Evolutionary conservation across 768 basidiomycete species (phyloP), one percentile per base, ranked within the genome.

Genomic region (Austroboletus festivus): DNA sequence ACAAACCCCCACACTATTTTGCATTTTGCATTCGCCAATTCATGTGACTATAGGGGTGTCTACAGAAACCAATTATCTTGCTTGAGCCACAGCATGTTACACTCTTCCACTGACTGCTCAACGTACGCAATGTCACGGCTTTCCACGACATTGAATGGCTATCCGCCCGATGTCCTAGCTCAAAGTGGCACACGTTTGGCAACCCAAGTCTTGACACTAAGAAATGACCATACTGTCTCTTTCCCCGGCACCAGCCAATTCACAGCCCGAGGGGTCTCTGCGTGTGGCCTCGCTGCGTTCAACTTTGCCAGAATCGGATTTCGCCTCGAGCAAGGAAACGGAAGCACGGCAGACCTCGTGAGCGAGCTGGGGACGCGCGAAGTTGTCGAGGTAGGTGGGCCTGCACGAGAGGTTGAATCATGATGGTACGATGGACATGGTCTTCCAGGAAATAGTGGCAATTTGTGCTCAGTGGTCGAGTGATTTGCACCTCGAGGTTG

Each of bases 211-310:
- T 41, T 67, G 16, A 44, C 41, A 12, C 33, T 48, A 6, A 70
- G 68, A 39, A 65, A 65, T 24, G 70, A 71, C 48, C 58, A 62
- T 33, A 67, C 77, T 30, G 69, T 78, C 33, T 78, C 76, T 2
- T 72, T 76, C 51, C 62, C 57, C 5, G 78, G 81, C 16, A 73
- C 78, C 12, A 78, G 83, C 38, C 84, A 85, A 53, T 86, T 84
- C 50, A 65, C 64, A n/a, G 70, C 72, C 11, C 65, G 51, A 21
- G 63, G 65, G 3, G 55, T 67, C 24, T 78, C 84, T 35, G 74
- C 83, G 3, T 86, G 84, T 51, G 85, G 85, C 16, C 71, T 87
- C 21, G 84, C 85, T 20, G 78, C 80, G 2, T 63, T 86, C 58
- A 85, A 86, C 58, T 84, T 81, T 51, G 80, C 77, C 11, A 71